Base-by-base conservation (phyloP, 1,139 yeast genomes). In the Torulaspora globosa region DNA sequence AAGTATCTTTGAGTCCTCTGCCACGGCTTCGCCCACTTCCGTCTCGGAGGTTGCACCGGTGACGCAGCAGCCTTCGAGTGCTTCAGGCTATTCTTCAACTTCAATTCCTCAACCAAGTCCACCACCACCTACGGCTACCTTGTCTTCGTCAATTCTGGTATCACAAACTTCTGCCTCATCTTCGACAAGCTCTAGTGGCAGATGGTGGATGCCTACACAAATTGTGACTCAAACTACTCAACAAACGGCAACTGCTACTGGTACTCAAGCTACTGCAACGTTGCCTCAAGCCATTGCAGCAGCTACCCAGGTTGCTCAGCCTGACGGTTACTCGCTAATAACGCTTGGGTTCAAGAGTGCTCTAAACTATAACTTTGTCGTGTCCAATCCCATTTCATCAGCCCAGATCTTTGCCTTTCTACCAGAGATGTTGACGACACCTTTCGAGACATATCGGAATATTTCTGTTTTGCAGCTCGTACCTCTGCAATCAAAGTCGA, bases 331-430 rank as follows among this genome's bases (percentile, higher is more conserved):
- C 62, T 70, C 74, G 33, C 60, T 81, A 45, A 76, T 84, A 43
- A 79, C 84, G 11, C 68, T 84, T 63, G 92, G 92, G n/a, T 84
- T 84, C 70, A 79, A 79, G 56, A 64, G 76, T 40, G 76, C 79
- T 11, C 75, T 83, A 68, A 83, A 82, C 62, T 84, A 82, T 65
- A 82, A 84, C 38, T 84, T 83, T 62, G 83, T 84, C 49, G 88
- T 82, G 35, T 67, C 72, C 44, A 78, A 80, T 59, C 74, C 88
- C 1, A 69, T 81, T 51, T 74, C 88, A 7, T 79, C 88, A 28
- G 90, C 90, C 2, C 92, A 84, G 66, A 80, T 84, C 31, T 82
- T 84, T 69, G 79, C 82, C 59, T 82, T 76, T 63, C 73, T 84
- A 58, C 90, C 92, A 29, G 63, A 63, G 30, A 78, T 76, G 8